These are phyloP conservation scores for Cytidiella melzeri DNA, from an alignment of 768 basidiomycete genomes.

Conservation along the genomic window DNA sequence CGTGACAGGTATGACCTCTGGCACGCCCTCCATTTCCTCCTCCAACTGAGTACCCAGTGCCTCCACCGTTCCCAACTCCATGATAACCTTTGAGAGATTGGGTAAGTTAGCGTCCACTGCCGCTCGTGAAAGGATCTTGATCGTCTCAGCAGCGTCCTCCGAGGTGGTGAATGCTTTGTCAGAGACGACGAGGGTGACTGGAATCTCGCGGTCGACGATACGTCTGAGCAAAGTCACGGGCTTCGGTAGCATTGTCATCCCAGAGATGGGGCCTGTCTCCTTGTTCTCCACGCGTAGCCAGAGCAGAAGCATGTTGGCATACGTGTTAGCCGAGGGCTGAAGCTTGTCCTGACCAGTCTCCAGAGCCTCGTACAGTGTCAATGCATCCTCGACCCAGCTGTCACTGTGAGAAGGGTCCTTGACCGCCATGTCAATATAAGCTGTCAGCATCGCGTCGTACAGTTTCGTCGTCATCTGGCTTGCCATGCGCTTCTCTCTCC, in stretches of 20 bases:
- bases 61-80: slow-evolving; percentile 52
- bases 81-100: slow-evolving; percentile 38
- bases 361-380: slow-evolving; percentile 53
- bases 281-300: slow-evolving; percentile 43
- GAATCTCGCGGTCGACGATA: slow-evolving; percentile 44
- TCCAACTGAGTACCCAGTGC: slow-evolving; percentile 32
- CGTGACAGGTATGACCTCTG: slow-evolving; percentile 57
- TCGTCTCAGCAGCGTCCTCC: slow-evolving; percentile 48
- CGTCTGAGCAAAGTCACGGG: slow-evolving; percentile 21
- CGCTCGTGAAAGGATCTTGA: slow-evolving; percentile 50
- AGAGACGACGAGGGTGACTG: slow-evolving; percentile 46
- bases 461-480: slow-evolving; percentile 40
- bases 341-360: slow-evolving; percentile 42
- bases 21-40: slow-evolving; percentile 46
- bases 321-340: slow-evolving; percentile 51
- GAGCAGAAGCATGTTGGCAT: slow-evolving; percentile 61
- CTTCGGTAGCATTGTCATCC: slow-evolving; percentile 14
- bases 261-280: slow-evolving; percentile 2
- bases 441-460: slow-evolving; percentile 63
- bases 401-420: slow-evolving; percentile 38
- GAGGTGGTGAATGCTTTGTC: slow-evolving; percentile 50
- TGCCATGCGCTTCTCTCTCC: slow-evolving; percentile 34
- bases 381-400: slow-evolving; percentile 59
- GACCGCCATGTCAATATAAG: slow-evolving; percentile 55
- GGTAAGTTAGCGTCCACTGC: slow-evolving; percentile 45